Conservation (phyloP, 331 rosid species). For the Prunus yedoensis region DNA sequence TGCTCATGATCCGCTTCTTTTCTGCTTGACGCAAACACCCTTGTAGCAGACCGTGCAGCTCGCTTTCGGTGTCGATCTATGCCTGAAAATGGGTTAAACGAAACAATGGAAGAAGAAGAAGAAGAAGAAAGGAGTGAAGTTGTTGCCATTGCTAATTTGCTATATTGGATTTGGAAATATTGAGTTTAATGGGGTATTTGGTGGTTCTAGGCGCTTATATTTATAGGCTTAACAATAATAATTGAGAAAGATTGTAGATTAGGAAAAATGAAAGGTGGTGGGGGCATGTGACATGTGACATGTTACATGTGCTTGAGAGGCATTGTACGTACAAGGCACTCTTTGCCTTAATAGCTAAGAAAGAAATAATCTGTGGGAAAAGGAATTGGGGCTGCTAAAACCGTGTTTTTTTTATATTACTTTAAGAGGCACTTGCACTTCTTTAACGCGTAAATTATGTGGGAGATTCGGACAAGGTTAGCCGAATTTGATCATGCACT, state of each 20-base stretch:
- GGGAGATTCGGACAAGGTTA: neutral
- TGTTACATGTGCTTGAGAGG: too few relatives aligned
- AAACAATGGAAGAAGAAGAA: neutral
- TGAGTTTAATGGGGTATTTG: neutral
- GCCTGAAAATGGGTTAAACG: conserved; percentile 2
- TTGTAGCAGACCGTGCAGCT: neutral
- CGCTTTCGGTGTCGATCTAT: neutral
- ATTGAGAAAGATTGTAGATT: neutral
- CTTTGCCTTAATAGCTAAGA: neutral
- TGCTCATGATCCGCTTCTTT: conserved; percentile 17
- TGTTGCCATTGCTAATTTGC: conserved; percentile 8
- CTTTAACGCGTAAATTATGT: conserved; percentile 17
- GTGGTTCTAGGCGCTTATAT: neutral
- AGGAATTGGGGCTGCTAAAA: neutral
- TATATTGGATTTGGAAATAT: neutral
- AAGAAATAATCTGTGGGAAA: neutral
- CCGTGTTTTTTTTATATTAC: conserved; percentile 17
- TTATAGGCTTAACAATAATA: neutral
- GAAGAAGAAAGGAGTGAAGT: conserved; percentile 22
- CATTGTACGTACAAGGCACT: neutral
- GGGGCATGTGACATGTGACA: neutral
- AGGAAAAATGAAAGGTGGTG: neutral
- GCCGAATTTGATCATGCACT: neutral
- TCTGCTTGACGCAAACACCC: conserved; percentile 27
- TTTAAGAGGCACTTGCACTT: neutral